Percentiles rank a stretch among this genome's conserved stretches.
phyloP scores from a whole-genome alignment of 2,329 filamentous ascomycete species.

The Trichoderma polysporum region DNA sequence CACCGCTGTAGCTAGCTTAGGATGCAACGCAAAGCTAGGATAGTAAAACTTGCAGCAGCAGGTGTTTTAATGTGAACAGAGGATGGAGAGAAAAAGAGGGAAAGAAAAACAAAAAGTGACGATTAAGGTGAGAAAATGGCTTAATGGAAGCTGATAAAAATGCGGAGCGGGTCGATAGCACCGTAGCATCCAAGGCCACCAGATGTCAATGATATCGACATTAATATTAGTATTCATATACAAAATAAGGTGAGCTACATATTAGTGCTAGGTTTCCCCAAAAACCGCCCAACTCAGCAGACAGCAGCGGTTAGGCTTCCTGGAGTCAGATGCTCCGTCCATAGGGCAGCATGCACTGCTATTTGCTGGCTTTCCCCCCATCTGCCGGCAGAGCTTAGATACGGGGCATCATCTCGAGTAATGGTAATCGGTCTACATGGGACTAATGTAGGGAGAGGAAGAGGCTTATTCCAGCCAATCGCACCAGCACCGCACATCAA shows the following conservation, averaged over 20 bases:
- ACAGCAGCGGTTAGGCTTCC: not conserved
- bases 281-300: not conserved
- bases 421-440: not conserved
- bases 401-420: not conserved
- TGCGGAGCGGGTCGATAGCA: slow-evolving; percentile 1
- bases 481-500: not conserved
- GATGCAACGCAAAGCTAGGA: not conserved
- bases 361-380: not conserved
- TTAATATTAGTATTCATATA: not conserved
- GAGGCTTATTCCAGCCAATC: not conserved
- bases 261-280: not conserved
- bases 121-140: not conserved
- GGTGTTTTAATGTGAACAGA: not conserved
- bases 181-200: not conserved
- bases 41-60: not conserved
- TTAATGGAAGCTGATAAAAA: not conserved
- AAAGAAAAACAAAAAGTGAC: not conserved
- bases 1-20: not conserved
- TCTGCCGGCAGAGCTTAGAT: slow-evolving; percentile 10
- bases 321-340: not conserved
- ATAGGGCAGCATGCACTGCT: not conserved
- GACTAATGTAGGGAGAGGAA: not conserved
- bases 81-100: not conserved
- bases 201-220: not conserved
- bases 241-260: not conserved